phyloP scores from a whole-genome alignment of 2,329 filamentous ascomycete species.

The Canariomyces notabilis region DNA sequence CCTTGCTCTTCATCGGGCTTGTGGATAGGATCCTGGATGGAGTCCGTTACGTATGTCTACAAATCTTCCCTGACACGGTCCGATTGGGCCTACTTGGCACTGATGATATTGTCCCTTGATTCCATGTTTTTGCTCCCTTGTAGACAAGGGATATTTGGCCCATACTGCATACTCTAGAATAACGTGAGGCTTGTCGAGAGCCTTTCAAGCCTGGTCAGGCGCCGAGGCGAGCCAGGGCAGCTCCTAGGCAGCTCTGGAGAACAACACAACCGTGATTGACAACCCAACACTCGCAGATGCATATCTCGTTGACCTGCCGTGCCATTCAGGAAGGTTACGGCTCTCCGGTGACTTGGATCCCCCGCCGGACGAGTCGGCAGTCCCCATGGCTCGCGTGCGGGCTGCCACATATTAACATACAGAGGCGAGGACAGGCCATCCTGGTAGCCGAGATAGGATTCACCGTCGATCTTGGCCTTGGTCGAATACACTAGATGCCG shows the following conservation, averaged over 20 bases:
- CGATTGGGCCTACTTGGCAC: not conserved
- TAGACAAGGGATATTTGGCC: not conserved
- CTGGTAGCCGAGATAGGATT: no score
- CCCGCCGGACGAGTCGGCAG: no score
- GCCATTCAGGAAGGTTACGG: not conserved
- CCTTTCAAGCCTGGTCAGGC: not conserved
- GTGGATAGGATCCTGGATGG: not conserved
- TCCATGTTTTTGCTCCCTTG: not conserved
- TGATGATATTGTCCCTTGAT: no score
- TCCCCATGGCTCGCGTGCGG: no score
- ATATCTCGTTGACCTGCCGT: not conserved
- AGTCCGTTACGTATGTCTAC: not conserved
- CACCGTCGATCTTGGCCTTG: slow-evolving; percentile 2
- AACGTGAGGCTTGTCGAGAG: not conserved
- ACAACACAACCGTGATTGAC: no score
- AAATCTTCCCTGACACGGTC: not conserved
- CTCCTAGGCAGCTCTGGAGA: not conserved
- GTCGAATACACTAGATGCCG: not conserved
- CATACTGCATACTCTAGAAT: not conserved
- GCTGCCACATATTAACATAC: no score
- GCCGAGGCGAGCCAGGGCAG: not conserved
- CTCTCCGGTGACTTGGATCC: not conserved
- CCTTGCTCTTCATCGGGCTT: no score
- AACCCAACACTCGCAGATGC: not conserved
- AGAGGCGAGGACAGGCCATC: no score